Base-by-base conservation (phyloP, 1,284 basidiomycete species). In the Microbotryum intermedium region DNA sequence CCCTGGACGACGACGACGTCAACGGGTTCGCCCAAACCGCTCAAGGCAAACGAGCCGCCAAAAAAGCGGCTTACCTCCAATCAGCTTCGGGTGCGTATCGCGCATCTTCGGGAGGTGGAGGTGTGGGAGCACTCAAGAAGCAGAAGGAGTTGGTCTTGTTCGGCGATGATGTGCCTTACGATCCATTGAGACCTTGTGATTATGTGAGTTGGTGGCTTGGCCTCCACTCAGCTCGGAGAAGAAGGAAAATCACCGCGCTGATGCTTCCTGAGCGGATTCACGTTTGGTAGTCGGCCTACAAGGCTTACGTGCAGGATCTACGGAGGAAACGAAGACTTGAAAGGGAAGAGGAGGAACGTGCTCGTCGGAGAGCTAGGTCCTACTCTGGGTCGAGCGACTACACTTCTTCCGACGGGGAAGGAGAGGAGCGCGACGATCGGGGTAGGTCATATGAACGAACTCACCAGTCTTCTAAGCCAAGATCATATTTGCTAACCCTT, bases 121-220 rank as follows among this genome's bases (percentile, higher is more conserved):
- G 58, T n/a, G 53, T 47, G 25, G 56, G 58, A 29, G 51, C n/a
- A 26, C 25, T n/a, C 20, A 51, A 58, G 21, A 25, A 26, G 21
- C 66, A 70, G 20, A 67, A 70, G 4, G 51, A 58, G 23, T 42
- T 70, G 46, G 63, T 60, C 21, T 72, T 66, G 34, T 39, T 39
- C 18, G 34, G 34, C 9, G 74, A 46, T 10, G 58, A 75, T 60
- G 88, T 90, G 68, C 78, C 78, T 34, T 91, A 91, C 70, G 88
- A 90, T 65, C 85, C 87, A 4, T 74, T 83, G 30, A 81, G 85
- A 39, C 88, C 89, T 3, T 90, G 90, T 64, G 88, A 91, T 68
- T 91, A 90, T 50, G 68, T 70, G 53, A 48, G 66, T 59, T 42
- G 7, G 43, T 11, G 28, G 28, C 23, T 39, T 25, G n/a, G 34